Evolutionary conservation across 257 asterid genomes (phyloP), one percentile per base, ranked within the genome.

Genomic region (Solanum corneliomulleri): DNA sequence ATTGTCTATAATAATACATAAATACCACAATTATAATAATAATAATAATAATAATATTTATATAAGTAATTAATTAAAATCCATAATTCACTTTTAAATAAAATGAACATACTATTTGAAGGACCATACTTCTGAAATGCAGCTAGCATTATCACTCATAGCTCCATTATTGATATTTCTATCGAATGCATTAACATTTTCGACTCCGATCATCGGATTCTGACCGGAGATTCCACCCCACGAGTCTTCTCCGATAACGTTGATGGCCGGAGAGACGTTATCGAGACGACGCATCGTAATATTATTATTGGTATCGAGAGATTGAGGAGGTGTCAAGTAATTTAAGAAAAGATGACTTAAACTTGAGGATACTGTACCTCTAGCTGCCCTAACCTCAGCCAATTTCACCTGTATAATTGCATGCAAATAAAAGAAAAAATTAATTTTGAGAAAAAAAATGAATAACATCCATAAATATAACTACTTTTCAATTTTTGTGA

Each of bases 351-450:
- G 96, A 87, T 94, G 94, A 92, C 94, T 94, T 86, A 96, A 88
- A 86, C 95, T 93, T 5, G 98, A 91, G 4, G 96, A 94, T 89
- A 94, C 87, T 3, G 98, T 91, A 86, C 98, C 97, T 6, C 98
- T 96, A 44, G 96, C 88, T 20, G 95, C 95, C 97, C 92, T 90
- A 33, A 94, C 99, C 88, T 96, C 98, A 0, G 98, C 99, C 89
- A 95, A 92, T 88, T 94, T 96, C 91, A 96, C 99, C 98, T 96
- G 89, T 29, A 84, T 37, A 44, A 72, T 56, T 39, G 68, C 42
- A 20, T 37, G 25, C 64, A 52, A 56, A 18, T 9, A 56, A 9
- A 47, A 44, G 39, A 33, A 71, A 74, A 20, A 68, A 6, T 27
- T 31, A 31, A 15, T 16, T 9, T 8, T 37, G 5, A 72, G 2